Conservation (phyloP, 2,329 filamentous ascomycete species). For the Fusarium circinatum region DNA sequence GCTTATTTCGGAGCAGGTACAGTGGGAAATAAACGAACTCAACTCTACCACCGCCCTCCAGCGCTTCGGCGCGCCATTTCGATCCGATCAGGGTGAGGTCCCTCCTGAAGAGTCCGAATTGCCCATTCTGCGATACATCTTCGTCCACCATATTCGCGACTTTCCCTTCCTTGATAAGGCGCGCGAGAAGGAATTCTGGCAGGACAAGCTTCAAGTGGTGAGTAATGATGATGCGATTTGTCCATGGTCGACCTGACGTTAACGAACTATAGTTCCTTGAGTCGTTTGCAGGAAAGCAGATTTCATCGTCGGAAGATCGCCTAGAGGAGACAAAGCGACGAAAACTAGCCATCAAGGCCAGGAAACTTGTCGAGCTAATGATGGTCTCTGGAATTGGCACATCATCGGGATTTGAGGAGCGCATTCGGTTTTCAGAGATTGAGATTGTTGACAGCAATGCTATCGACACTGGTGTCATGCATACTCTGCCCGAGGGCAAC, state of each 20-base stretch:
- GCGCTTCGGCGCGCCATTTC: conserved; percentile 95
- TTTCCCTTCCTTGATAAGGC: conserved; percentile 98
- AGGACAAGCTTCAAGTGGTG: conserved; percentile 95
- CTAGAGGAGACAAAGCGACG: conserved; percentile 94
- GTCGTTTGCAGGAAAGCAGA: conserved; percentile 96
- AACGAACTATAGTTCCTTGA: conserved; percentile 78
- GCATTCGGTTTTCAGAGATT: conserved; percentile 95
- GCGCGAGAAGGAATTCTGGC: conserved; percentile 99
- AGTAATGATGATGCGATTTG: conserved; percentile 50
- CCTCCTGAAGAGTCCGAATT: conserved; percentile 93
- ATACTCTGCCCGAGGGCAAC: conserved; percentile 90
- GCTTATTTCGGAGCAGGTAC: conserved; percentile 88
- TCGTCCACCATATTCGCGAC: conserved; percentile 96
- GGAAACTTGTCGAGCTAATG: conserved; percentile 98
- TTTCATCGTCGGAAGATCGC: conserved; percentile 95
- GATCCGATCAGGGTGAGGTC: conserved; percentile 90
- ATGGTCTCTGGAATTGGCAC: conserved; percentile 98
- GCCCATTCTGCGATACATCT: conserved; percentile 93
- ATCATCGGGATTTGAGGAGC: conserved; percentile 95
- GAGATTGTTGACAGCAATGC: conserved; percentile 95
- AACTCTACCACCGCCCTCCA: conserved; percentile 94
- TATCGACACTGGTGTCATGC: conserved; percentile 87
- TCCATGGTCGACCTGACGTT: background rate
- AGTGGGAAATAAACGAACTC: conserved; percentile 89
- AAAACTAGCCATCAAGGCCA: conserved; percentile 91